phyloP scores from a whole-genome alignment of 2,329 filamentous ascomycete genomes.

The Aspergillus tanneri region DNA sequence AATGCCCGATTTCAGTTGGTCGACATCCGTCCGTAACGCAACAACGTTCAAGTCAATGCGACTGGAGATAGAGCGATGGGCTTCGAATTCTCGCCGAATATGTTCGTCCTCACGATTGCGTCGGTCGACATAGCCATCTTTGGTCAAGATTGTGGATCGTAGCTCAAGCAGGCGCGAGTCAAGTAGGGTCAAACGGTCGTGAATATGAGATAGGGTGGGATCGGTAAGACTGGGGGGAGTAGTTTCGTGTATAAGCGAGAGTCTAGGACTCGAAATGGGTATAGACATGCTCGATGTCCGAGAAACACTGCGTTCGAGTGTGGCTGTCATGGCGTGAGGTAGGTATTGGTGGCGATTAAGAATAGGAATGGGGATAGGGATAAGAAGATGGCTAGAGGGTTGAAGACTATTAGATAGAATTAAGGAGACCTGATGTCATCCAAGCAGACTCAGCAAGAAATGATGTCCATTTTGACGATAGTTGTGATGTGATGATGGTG shows the following conservation, averaged over 20 bases:
- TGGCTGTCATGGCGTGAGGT: slow-evolving; percentile 31
- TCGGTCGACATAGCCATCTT: slow-evolving; percentile 41
- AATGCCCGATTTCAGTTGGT: slow-evolving; percentile 37
- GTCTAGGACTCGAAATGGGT: slow-evolving; percentile 36
- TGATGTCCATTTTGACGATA: slow-evolving; percentile 17
- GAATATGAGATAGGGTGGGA: slow-evolving; percentile 35
- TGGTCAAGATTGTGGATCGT: slow-evolving; percentile 39
- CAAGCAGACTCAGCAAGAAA: slow-evolving; percentile 1
- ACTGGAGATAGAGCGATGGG: slow-evolving; percentile 33
- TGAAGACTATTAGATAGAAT: slow-evolving; percentile 7
- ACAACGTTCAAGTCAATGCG: slow-evolving; percentile 39
- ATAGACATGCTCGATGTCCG: slow-evolving; percentile 40
- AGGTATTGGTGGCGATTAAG: background rate
- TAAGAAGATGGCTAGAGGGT: slow-evolving; percentile 5
- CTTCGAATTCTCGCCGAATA: slow-evolving; percentile 41
- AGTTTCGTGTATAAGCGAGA: slow-evolving; percentile 36
- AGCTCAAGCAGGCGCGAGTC: slow-evolving; percentile 40
- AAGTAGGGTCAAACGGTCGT: slow-evolving; percentile 41
- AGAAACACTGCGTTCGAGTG: slow-evolving; percentile 39
- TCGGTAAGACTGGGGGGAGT: slow-evolving; percentile 37
- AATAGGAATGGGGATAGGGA: slow-evolving; percentile 6
- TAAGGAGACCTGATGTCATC: background rate
- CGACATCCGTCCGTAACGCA: slow-evolving; percentile 36
- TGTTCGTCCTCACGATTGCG: slow-evolving; percentile 42
- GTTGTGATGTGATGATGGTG: slow-evolving; percentile 3